These are phyloP conservation scores for Zygoascus flipseniorum DNA, from an alignment of 805 yeast species.

Conservation along the genomic window DNA sequence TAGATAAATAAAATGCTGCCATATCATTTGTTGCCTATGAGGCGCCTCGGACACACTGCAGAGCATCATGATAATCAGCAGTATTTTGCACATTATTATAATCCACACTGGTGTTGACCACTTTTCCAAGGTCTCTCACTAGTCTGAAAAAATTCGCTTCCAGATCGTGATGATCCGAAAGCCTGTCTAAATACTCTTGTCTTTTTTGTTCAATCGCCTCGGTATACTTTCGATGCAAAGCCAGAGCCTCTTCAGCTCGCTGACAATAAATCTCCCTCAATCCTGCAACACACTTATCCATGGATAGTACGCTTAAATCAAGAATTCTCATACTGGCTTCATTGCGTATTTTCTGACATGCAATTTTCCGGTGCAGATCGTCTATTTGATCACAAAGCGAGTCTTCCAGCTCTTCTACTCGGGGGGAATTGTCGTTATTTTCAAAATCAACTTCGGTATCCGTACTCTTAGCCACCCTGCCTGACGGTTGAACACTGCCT, in stretches of 20 bases:
- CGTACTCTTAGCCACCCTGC: constrained; percentile 1
- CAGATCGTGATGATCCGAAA: constrained; percentile 12
- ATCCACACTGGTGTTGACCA: constrained; percentile 1
- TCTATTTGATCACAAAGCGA: constrained; percentile 11
- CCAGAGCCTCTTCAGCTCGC: constrained; percentile 13
- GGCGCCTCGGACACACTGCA: background rate
- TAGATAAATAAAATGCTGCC: background rate
- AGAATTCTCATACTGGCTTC: constrained; percentile 11
- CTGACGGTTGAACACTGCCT: background rate
- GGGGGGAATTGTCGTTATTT: background rate
- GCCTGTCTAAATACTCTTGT: constrained; percentile 12
- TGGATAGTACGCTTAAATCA: constrained; percentile 7
- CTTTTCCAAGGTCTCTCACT: constrained; percentile 13
- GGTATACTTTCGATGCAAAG: constrained; percentile 14
- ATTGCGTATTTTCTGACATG: constrained; percentile 6
- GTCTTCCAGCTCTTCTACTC: background rate
- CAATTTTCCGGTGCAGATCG: constrained; percentile 9
- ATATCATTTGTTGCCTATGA: background rate
- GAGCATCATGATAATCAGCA: constrained; percentile 9
- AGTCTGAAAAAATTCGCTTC: constrained; percentile 11
- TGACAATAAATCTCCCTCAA: constrained; percentile 14
- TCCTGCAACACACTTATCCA: constrained; percentile 14
- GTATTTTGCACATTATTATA: constrained; percentile 1
- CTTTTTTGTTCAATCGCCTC: constrained; percentile 13
- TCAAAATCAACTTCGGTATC: constrained; percentile 9